Conservation (phyloP, 164 flowering plant genomes). For the Sextonia rubra region DNA sequence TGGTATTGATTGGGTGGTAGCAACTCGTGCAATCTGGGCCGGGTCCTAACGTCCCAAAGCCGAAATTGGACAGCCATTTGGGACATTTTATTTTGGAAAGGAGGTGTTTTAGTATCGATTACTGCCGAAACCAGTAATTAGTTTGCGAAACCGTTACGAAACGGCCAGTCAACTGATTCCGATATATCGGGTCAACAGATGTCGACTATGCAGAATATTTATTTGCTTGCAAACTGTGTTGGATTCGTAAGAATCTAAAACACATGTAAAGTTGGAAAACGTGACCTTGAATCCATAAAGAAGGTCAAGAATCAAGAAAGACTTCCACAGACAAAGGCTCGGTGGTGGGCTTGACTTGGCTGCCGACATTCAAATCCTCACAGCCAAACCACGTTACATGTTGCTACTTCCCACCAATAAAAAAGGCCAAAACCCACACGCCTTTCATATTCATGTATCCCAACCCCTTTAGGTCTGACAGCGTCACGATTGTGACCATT, state of each 20-base stretch:
- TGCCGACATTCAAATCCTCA: not conserved
- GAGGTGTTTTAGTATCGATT: too few species aligned
- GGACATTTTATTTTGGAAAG: too few species aligned
- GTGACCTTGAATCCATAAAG: not conserved
- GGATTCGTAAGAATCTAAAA: not conserved
- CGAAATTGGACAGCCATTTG: too few species aligned
- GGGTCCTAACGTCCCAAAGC: too few species aligned
- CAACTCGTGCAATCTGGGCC: too few species aligned
- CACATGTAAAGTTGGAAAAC: not conserved
- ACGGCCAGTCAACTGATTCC: too few species aligned
- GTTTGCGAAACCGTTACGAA: too few species aligned
- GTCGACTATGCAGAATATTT: too few species aligned
- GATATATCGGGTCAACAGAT: too few species aligned
- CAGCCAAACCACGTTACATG: not conserved
- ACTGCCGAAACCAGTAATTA: too few species aligned
- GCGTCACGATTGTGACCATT: not conserved
- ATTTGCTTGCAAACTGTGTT: too few species aligned
- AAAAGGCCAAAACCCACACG: not conserved
- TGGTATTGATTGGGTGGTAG: too few species aligned
- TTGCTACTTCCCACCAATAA: not conserved
- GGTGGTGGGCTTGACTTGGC: constrained; percentile 2
- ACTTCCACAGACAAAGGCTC: not conserved
- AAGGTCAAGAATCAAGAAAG: constrained; percentile 5
- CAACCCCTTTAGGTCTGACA: not conserved
- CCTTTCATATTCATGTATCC: not conserved